A percentile compares a stretch with the other conserved stretches of the same genome.
These are phyloP conservation scores for Kazachstania martiniae DNA, from an alignment of 805 yeast genomes.

Conservation along the genomic window DNA sequence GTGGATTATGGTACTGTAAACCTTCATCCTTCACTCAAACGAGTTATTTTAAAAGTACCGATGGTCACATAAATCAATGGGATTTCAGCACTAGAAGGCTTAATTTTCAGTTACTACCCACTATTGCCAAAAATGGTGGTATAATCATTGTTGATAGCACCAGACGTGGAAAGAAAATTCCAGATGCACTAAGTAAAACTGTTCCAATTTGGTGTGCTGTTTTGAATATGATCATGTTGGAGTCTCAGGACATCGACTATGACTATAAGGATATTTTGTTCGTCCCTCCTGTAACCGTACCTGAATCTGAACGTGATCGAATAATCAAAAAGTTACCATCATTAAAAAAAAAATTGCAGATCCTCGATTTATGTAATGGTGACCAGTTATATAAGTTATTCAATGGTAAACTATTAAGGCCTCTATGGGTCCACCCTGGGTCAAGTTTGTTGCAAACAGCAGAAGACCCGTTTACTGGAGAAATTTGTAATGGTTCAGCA, in stretches of 20 bases:
- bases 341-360: conserved; percentile 36
- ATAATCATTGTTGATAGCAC: conserved; percentile 71
- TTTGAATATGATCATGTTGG: conserved; percentile 44
- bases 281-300: conserved; percentile 44
- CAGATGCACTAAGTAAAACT: conserved; percentile 81
- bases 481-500: conserved; percentile 19
- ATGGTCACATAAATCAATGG: conserved; percentile 83
- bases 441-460: conserved; percentile 15
- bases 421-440: conserved; percentile 62
- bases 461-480: conserved; percentile 24
- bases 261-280: conserved; percentile 29
- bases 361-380: conserved; percentile 32
- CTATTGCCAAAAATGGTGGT: conserved; percentile 36
- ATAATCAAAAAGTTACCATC: conserved; percentile 38
- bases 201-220: conserved; percentile 90
- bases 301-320: conserved; percentile 43
- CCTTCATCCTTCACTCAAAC: conserved; percentile 34
- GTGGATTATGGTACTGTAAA: conserved; percentile 77
- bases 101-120: conserved; percentile 57
- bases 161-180: conserved; percentile 71
- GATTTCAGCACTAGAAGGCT: conserved; percentile 61
- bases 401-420: conserved; percentile 42
- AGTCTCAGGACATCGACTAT: conserved; percentile 8
- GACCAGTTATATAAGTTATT: conserved; percentile 26
- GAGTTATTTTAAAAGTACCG: conserved; percentile 80